Conservation (phyloP, 116 monocot genomes). For the Papilionanthe hybrid region DNA sequence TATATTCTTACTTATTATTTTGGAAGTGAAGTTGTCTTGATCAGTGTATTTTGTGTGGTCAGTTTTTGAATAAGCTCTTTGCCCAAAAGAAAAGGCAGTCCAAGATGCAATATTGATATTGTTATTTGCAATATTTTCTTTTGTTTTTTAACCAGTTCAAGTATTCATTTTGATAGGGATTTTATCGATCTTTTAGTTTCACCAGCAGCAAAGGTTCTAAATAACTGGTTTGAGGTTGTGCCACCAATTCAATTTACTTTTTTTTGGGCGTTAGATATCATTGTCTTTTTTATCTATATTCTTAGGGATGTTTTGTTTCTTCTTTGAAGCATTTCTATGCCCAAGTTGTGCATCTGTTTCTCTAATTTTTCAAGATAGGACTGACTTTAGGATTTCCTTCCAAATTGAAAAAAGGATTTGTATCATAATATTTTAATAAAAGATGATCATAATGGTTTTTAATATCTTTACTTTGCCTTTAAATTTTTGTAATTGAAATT, state of each 20-base stretch:
- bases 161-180: slow-evolving; percentile 48
- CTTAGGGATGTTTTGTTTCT: background rate
- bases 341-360: background rate
- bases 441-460: too few relatives aligned
- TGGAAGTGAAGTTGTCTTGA: too few relatives aligned
- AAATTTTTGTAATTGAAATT: too few relatives aligned
- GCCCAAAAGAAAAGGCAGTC: too few relatives aligned
- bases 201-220: slow-evolving; percentile 84
- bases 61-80: too few relatives aligned
- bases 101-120: background rate
- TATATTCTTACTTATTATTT: too few relatives aligned
- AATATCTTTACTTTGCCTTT: too few relatives aligned
- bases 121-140: slow-evolving; percentile 2
- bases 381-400: background rate
- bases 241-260: background rate
- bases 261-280: background rate
- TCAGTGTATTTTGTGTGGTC: too few relatives aligned
- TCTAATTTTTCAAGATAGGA: background rate
- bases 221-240: slow-evolving; percentile 95
- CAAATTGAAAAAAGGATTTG: background rate
- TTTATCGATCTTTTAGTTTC: slow-evolving; percentile 87
- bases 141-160: background rate
- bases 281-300: background rate
- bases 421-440: too few relatives aligned
- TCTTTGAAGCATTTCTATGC: background rate